Evolutionary conservation across 306 rosid genomes (phyloP), one percentile per base, ranked within the genome.

Genomic region (Casuarina glauca): DNA sequence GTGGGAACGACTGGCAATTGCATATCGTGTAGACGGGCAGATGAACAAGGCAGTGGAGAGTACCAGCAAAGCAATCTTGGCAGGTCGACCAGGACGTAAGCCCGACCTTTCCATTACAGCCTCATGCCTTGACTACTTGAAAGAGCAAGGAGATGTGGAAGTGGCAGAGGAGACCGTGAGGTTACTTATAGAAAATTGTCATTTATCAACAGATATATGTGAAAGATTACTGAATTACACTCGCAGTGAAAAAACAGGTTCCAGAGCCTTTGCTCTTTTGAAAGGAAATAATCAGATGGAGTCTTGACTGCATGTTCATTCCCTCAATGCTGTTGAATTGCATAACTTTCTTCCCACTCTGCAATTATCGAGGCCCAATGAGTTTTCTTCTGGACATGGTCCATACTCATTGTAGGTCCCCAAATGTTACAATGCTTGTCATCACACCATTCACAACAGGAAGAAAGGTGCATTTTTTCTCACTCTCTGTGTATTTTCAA

Each of bases 11-110:
- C 68, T 93, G 79, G 86, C 94, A 2, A 15, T 42, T 44, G 86
- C 85, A 43, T 93, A 88, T 83, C 64, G 12, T 54, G 17, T 0
- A 0, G 63, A 81, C 63, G 85, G 86, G 61, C 81, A 73, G 80
- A 88, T 86, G 86, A 89, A 68, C 5, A 86, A 86, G 82, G 92
- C 90, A 5, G 93, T 88, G 75, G 86, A 87, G 77, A 55, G 83
- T 52, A 67, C 89, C 84, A 87, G 81, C 86, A 89, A 86, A 77
- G 84, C 83, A 12, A 41, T 85, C 20, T 38, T 64, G 70, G 74
- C n/a, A 39, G 52, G 77, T 70, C 81, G 38, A 52, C 84, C 74
- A 36, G 52, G 67, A 43, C 66, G 84, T 88, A 84, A 62, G 78
- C 85, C 83, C 50, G 41, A 44, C 76, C 74, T 54, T 45, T 16